phyloP scores from a whole-genome alignment of 805 yeast genomes.

The Peterozyma toletana region DNA sequence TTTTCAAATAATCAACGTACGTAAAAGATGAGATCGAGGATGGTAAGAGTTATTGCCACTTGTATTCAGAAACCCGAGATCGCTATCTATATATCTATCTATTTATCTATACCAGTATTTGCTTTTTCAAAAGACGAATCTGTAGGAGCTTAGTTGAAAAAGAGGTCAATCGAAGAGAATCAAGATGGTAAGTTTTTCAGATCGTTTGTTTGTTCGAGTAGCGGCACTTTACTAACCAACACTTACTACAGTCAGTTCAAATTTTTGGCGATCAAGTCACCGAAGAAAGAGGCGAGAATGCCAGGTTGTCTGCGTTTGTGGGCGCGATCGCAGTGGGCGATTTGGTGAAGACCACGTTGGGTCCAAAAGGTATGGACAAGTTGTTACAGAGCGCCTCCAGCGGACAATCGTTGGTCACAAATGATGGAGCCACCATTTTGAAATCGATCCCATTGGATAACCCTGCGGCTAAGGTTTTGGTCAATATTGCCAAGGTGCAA shows the following conservation, averaged over 20 bases:
- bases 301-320: slow-evolving; percentile 93
- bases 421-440: slow-evolving; percentile 97
- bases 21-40: no score
- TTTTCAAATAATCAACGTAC: no score
- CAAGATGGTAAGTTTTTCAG: neutral
- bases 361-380: slow-evolving; percentile 99
- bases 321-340: slow-evolving; percentile 99
- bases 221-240: neutral
- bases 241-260: slow-evolving; percentile 56
- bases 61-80: no score
- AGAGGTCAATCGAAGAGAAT: no score
- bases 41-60: no score
- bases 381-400: slow-evolving; percentile 81
- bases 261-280: slow-evolving; percentile 96
- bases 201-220: neutral
- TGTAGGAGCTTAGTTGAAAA: no score
- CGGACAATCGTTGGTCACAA: slow-evolving; percentile 76
- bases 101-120: no score
- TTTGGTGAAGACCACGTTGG: slow-evolving; percentile 86
- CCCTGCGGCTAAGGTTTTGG: slow-evolving; percentile 95
- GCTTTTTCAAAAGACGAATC: no score
- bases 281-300: slow-evolving; percentile 97
- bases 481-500: slow-evolving; percentile 91
- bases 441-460: slow-evolving; percentile 92
- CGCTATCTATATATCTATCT: no score